Base-by-base conservation (phyloP, 495 filamentous ascomycete genomes). In the Trichoderma parareesei region DNA sequence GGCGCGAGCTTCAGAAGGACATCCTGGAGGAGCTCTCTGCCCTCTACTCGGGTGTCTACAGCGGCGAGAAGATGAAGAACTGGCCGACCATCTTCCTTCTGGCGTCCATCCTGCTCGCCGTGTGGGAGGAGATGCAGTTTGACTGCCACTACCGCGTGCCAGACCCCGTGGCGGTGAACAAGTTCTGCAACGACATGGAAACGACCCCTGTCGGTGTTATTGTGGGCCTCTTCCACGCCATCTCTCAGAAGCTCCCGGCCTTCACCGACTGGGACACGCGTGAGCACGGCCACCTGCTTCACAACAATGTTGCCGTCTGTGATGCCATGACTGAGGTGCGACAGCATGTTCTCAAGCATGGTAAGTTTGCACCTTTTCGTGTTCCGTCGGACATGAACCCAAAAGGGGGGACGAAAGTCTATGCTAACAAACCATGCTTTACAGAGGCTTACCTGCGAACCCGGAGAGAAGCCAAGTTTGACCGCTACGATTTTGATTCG, bases 61-160 rank as follows among this genome's bases (percentile, higher is more conserved):
- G 87, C 66, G 91, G 92, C 64, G 92, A 97, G 68, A 91, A 92
- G 71, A 81, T 95, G 43, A 97, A 94, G 85, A 93, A 96, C 79
- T 97, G 92, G 92, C 92, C 92, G 6, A 97, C 92, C 8, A 97
- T 97, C 73, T 97, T 96, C 81, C 91, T 97, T 80, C 82, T 96
- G 44, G 92, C 91, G 38, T 91, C 89, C 6, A 91, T 97, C 65
- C 83, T 97, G 11, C 80, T 97, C 61, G 90, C 89, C 40, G 90
- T 97, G 9, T 97, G 92, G 92, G 92, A 97, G 74, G 88, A 95
- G 79, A 96, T 97, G 85, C 92, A 97, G 74, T 97, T 96, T 74
- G 92, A 97, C 75, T 92, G 88, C 81, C 89, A 94, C 73, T 97
- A 96, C 80, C 89, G 91, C 55, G 86, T 92, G 10, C 90, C 89